Evolutionary conservation across 176 grass and related monocot species (phyloP).

Genomic region (Luzula sylvatica): DNA sequence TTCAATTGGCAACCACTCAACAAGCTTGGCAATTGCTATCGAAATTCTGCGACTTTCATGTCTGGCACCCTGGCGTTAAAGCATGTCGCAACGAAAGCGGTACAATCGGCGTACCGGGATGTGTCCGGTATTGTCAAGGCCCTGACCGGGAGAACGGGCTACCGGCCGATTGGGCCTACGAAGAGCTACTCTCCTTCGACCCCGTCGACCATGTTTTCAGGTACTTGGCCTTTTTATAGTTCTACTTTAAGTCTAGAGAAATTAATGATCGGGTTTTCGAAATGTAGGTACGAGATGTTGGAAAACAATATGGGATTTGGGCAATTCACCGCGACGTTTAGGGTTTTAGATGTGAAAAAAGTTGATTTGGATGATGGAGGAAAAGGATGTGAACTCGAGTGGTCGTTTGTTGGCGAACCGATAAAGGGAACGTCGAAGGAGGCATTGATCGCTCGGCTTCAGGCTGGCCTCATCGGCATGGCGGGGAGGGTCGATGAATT

Average conservation of each 20-base stretch:
- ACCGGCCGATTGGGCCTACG: constrained; percentile 55
- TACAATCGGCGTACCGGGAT: constrained; percentile 13
- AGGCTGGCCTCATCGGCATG: constrained; percentile 25
- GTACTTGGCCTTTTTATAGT: neutral
- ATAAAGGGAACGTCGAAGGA: constrained; percentile 33
- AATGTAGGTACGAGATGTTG: constrained; percentile 53
- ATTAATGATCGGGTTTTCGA: neutral
- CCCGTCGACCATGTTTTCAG: constrained; percentile 39
- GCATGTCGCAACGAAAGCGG: constrained; percentile 39
- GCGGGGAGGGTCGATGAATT: constrained; percentile 32
- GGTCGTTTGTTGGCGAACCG: constrained; percentile 47
- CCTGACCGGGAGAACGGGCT: neutral
- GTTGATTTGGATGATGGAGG: constrained; percentile 1
- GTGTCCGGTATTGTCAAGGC: constrained; percentile 73
- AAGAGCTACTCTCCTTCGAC: constrained; percentile 67
- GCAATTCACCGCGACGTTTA: constrained; percentile 42
- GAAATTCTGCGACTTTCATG: constrained; percentile 59
- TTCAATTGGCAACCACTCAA: constrained; percentile 30
- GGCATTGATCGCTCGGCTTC: constrained; percentile 23
- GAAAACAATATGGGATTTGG: constrained; percentile 86
- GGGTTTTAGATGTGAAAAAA: constrained; percentile 16
- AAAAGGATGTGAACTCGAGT: constrained; percentile 37
- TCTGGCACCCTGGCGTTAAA: constrained; percentile 54
- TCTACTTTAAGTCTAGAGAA: neutral
- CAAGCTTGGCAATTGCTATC: constrained; percentile 70